These are phyloP conservation scores for Senna siamea DNA, from an alignment of 306 rosid species.

Conservation along the genomic window DNA sequence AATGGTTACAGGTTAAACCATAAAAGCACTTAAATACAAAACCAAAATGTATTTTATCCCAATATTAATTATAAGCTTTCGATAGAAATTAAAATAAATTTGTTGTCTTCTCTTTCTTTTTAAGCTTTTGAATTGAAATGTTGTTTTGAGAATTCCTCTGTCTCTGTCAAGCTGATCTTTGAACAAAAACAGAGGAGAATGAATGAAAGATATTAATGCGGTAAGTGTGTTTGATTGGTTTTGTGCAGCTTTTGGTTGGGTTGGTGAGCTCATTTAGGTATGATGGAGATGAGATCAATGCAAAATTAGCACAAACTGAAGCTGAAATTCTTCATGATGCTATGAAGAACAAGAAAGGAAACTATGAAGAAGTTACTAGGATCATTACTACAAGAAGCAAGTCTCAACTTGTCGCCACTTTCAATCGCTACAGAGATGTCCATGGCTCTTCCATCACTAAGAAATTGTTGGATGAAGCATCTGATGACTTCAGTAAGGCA, in stretches of 20 bases:
- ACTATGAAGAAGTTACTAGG: slow-evolving; percentile 67
- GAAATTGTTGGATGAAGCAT: slow-evolving; percentile 59
- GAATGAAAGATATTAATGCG: too few relatives aligned
- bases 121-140: too few relatives aligned
- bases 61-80: too few relatives aligned
- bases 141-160: not conserved
- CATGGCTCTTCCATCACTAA: slow-evolving; percentile 70
- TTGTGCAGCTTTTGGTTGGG: slow-evolving; percentile 68
- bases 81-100: too few relatives aligned
- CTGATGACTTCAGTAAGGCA: slow-evolving; percentile 58
- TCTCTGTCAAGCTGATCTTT: not conserved
- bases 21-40: too few relatives aligned
- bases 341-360: slow-evolving; percentile 54
- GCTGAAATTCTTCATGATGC: slow-evolving; percentile 69
- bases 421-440: slow-evolving; percentile 73
- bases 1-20: too few relatives aligned
- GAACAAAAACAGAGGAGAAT: too few relatives aligned
- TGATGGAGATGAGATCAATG: slow-evolving; percentile 56
- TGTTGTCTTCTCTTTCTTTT: too few relatives aligned
- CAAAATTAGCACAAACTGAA: slow-evolving; percentile 57
- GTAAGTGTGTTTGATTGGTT: not conserved
- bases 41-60: too few relatives aligned
- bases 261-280: slow-evolving; percentile 62
- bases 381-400: slow-evolving; percentile 78
- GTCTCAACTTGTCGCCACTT: slow-evolving; percentile 70